Evolutionary conservation across 1,139 yeast species (phyloP).

Genomic region (Citeromyces hawaiiensis): DNA sequence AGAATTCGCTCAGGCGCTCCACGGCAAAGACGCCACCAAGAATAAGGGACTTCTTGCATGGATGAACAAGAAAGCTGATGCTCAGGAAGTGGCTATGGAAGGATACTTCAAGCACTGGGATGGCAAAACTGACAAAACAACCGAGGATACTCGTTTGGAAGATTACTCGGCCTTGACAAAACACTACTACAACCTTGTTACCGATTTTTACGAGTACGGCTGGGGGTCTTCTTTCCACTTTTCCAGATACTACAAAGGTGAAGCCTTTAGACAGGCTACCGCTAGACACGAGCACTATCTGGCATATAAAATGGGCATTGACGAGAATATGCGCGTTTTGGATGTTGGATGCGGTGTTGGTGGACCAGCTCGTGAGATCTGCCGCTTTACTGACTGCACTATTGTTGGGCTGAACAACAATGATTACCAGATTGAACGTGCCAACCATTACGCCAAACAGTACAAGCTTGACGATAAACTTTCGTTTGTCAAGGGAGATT

Average conservation of each 20-base stretch:
- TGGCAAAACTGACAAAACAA: constrained; percentile 62
- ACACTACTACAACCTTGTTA: constrained; percentile 92
- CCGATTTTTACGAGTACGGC: constrained; percentile 96
- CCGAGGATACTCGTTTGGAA: constrained; percentile 58
- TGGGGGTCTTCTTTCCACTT: constrained; percentile 99
- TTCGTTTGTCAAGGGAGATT: constrained; percentile 90
- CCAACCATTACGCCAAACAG: constrained; percentile 63
- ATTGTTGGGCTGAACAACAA: constrained; percentile 91
- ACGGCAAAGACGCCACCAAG: constrained; percentile 56
- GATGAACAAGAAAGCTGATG: constrained; percentile 61
- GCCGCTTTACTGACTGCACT: constrained; percentile 78
- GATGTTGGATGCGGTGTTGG: constrained; percentile 99
- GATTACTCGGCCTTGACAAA: constrained; percentile 88
- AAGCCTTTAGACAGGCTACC: constrained; percentile 85
- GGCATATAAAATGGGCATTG: constrained; percentile 75
- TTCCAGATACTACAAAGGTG: constrained; percentile 87
- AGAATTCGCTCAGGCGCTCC: constrained; percentile 74
- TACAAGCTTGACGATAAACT: constrained; percentile 59
- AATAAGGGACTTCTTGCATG: constrained; percentile 69
- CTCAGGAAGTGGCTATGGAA: constrained; percentile 72
- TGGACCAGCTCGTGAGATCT: constrained; percentile 96
- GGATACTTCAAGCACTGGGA: constrained; percentile 98
- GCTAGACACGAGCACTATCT: constrained; percentile 97
- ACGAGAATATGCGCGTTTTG: constrained; percentile 73
- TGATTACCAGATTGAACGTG: constrained; percentile 94